Evolutionary conservation across 2,329 filamentous ascomycete genomes (phyloP).

Genomic region (Alternaria infectoria): DNA sequence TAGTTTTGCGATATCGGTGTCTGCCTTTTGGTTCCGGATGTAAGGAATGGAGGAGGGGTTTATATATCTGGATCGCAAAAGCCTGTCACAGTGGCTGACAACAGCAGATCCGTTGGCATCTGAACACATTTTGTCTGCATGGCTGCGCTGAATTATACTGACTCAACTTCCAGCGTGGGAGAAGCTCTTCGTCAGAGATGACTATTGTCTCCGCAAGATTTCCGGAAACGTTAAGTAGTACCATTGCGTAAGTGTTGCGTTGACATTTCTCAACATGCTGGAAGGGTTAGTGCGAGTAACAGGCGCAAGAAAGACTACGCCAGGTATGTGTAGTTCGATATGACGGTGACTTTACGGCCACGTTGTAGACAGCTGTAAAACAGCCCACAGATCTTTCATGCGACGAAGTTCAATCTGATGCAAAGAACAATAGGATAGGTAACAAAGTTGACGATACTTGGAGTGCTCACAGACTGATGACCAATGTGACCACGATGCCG

Average conservation of each 20-base stretch:
- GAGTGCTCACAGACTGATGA: constrained; percentile 25
- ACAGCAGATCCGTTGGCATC: background rate
- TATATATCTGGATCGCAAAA: background rate
- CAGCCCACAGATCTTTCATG: background rate
- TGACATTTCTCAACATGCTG: background rate
- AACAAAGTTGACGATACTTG: background rate
- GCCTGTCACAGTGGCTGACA: background rate
- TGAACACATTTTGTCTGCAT: background rate
- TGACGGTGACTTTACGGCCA: background rate
- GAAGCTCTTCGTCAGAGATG: background rate
- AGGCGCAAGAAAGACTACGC: background rate
- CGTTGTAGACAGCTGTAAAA: background rate
- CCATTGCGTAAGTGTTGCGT: background rate
- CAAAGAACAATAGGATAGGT: background rate
- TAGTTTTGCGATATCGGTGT: background rate
- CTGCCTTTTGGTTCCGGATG: background rate
- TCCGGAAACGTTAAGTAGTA: background rate
- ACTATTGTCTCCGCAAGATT: background rate
- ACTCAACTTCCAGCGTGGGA: background rate
- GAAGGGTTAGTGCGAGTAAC: background rate
- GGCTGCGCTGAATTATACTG: background rate
- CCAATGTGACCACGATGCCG: constrained; percentile 32
- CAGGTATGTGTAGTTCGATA: background rate
- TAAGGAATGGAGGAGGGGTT: background rate
- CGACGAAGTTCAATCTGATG: background rate